Base-by-base conservation (phyloP, 2,329 filamentous ascomycete genomes). In the Annulohypoxylon truncatum region DNA sequence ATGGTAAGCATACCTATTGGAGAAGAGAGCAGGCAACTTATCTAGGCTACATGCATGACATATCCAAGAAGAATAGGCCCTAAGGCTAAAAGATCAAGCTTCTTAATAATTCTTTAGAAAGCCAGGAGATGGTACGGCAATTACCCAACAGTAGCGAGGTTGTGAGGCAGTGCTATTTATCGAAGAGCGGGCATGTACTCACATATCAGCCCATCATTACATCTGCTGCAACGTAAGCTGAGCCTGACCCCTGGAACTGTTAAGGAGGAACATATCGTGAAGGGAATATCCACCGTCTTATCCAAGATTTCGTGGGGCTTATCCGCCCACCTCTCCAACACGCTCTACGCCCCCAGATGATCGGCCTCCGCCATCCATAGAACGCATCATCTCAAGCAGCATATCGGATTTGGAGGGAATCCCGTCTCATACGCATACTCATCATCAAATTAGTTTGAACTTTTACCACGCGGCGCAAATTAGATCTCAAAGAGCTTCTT, bases 81-180 rank as follows among this genome's bases (percentile, higher is more conserved):
- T 48, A 66, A 64, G 66, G 66, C 59, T 69, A 66, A 69, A 68
- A 66, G 63, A 64, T 66, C 40, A 61, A 64, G 60, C 47, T 69
- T 63, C 63, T 69, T 69, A 69, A 61, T 66, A 69, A 66, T 64
- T 55, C 47, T 33, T 66, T 69, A 69, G 66, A 64, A 69, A 69
- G 63, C 63, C 52, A 56, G 40, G 29, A 64, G 44, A 58, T 59
- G 55, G 18, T n/a, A 52, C 66, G 66, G 66, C 66, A 69, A 53
- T 69, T 69, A 53, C 57, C 55, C 55, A 54, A 55, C 40, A 53
- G 52, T 40, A 58, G 24, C 28, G 29, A 24, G 22, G 48, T 33
- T 33, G 31, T 33, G 7, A 65, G 61, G 65, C 61, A 66, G 62
- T 63, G 62, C 52, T 51, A 64, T 61, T 31, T n/a, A 44, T 58